A percentile compares a stretch with the other conserved stretches of the same genome.
phyloP scores from a whole-genome alignment of 2,329 filamentous ascomycete species.

The Remersonia thermophila region DNA sequence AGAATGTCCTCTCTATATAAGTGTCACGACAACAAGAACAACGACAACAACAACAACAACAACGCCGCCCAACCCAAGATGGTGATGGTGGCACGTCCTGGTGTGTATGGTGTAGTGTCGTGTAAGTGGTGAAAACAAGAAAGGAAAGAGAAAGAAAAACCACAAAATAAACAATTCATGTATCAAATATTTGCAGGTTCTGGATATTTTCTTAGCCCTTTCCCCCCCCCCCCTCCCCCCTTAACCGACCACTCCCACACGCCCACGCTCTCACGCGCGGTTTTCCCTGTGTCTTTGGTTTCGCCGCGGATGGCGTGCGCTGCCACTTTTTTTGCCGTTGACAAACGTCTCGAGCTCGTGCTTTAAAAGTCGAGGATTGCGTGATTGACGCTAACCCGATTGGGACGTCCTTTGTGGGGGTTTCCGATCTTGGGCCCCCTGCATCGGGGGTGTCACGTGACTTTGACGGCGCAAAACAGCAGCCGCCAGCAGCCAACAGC shows the following conservation, averaged over 20 bases:
- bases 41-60: constrained; percentile 2
- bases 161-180: constrained; percentile 1
- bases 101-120: too few species aligned
- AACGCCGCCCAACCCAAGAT: too few species aligned
- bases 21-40: not conserved
- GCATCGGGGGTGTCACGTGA: too few species aligned
- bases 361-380: constrained; percentile 8
- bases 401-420: constrained; percentile 8
- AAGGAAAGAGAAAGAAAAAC: constrained; percentile 3
- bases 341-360: not conserved
- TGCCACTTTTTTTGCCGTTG: not conserved
- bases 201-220: constrained; percentile 3
- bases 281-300: too few species aligned
- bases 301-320: not conserved
- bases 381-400: constrained; percentile 13
- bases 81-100: too few species aligned
- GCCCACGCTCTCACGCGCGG: too few species aligned
- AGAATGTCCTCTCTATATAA: too few species aligned
- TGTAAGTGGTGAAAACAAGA: not conserved
- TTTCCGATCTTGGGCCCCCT: not conserved
- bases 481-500: too few species aligned
- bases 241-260: too few species aligned
- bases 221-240: too few species aligned
- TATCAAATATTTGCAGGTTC: constrained; percentile 9
- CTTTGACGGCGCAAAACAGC: too few species aligned